Percentiles rank a stretch among this genome's conserved stretches.
phyloP scores from a whole-genome alignment of 495 filamentous ascomycete genomes.

The Pseudevernia furfuracea region DNA sequence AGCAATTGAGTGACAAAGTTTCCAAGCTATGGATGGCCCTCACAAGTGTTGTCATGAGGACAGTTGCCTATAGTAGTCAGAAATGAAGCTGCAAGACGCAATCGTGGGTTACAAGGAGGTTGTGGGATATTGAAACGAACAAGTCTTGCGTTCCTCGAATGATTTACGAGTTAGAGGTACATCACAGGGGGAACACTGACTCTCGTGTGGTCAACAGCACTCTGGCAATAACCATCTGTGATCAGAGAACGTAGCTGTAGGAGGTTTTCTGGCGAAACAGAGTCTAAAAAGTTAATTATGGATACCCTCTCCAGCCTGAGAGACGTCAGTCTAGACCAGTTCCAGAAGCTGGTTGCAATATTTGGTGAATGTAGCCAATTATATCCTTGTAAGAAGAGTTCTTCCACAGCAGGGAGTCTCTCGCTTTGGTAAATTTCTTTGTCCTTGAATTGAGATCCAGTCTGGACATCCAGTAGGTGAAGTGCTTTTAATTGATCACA shows the following conservation, averaged over 20 bases:
- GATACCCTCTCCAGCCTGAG: background rate
- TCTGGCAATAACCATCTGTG: background rate
- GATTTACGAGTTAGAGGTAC: background rate
- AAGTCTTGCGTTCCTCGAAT: background rate
- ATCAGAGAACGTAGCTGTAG: background rate
- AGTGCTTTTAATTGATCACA: background rate
- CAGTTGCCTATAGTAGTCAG: background rate
- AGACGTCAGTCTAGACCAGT: background rate
- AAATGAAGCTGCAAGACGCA: background rate
- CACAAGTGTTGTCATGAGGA: background rate
- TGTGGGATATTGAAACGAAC: no score
- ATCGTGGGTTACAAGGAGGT: background rate
- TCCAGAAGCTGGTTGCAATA: background rate
- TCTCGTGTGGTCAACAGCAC: background rate
- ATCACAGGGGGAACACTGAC: background rate
- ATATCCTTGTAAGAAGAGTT: conserved; percentile 1
- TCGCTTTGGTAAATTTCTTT: background rate
- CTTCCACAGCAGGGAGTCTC: background rate
- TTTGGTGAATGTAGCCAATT: background rate
- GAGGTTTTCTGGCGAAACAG: background rate
- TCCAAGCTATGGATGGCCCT: background rate
- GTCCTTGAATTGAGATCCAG: background rate
- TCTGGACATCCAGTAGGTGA: background rate
- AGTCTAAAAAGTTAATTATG: background rate
- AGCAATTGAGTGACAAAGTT: background rate